These are phyloP conservation scores for Pyricularia sp. DNA, from an alignment of 2,329 filamentous ascomycete genomes.

Conservation along the genomic window DNA sequence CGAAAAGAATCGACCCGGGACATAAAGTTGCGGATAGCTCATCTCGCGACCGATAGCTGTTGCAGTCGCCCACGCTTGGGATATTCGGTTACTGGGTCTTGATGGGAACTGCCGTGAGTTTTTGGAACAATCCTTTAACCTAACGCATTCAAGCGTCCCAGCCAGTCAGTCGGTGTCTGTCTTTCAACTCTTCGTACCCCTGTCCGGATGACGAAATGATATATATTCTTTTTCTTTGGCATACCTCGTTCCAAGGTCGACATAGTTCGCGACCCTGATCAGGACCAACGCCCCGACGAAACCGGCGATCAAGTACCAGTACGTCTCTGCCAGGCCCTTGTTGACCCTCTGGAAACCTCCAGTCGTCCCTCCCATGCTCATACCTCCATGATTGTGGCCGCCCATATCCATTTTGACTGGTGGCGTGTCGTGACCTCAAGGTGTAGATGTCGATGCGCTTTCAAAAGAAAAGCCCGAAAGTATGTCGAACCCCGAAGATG, in stretches of 20 bases:
- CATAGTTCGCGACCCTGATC: slow-evolving; percentile 32
- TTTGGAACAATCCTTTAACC: slow-evolving; percentile 34
- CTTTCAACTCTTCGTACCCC: not conserved
- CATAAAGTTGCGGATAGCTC: slow-evolving; percentile 44
- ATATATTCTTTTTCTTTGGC: too few relatives aligned
- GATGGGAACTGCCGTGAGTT: slow-evolving; percentile 39
- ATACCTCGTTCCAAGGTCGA: slow-evolving; percentile 32
- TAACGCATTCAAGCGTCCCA: slow-evolving; percentile 14
- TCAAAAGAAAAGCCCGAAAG: not conserved
- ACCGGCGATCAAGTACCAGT: slow-evolving; percentile 49
- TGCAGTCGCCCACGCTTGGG: slow-evolving; percentile 47
- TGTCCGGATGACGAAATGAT: not conserved
- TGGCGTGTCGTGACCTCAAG: not conserved
- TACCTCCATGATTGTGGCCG: not conserved
- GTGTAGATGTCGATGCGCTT: not conserved
- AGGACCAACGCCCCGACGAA: slow-evolving; percentile 31
- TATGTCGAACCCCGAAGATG: not conserved
- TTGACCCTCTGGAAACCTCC: slow-evolving; percentile 32
- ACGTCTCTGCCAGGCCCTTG: slow-evolving; percentile 40
- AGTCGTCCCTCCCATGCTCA: slow-evolving; percentile 12
- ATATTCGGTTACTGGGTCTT: slow-evolving; percentile 33
- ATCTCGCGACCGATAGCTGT: slow-evolving; percentile 48
- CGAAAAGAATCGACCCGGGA: slow-evolving; percentile 33
- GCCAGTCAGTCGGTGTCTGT: not conserved
- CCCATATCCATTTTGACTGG: slow-evolving; percentile 7